These are phyloP conservation scores for Fragilaria crotonensis DNA, from an alignment of 108 stramenopile species.

Conservation along the genomic window DNA sequence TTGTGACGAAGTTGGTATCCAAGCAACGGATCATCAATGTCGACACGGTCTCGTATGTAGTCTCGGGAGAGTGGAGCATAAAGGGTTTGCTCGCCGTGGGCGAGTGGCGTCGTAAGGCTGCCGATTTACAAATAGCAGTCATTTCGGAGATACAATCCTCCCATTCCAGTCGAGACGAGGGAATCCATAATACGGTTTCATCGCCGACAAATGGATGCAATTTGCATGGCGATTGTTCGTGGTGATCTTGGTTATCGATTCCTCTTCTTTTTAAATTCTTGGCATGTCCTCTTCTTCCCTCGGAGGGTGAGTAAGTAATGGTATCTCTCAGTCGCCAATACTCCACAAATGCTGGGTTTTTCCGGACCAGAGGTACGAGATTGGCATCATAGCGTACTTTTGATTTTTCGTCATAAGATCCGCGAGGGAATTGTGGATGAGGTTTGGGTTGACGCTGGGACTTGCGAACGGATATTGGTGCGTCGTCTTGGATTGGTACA, in stretches of 20 bases:
- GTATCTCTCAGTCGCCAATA: not conserved
- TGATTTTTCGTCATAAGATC: too few species aligned
- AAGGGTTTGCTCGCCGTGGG: conserved; percentile 2
- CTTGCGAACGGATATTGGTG: too few species aligned
- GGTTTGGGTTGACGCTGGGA: too few species aligned
- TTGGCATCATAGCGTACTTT: conserved; percentile 46
- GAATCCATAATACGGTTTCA: conserved; percentile 41
- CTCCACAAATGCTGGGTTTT: conserved; percentile 20
- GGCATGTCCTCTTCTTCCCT: not conserved
- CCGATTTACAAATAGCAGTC: conserved; percentile 44
- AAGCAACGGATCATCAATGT: conserved; percentile 65
- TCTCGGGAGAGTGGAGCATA: conserved; percentile 35
- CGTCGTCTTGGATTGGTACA: too few species aligned
- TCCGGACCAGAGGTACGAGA: conserved; percentile 26
- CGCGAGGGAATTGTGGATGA: too few species aligned
- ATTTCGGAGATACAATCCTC: conserved; percentile 54
- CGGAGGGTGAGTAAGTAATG: not conserved
- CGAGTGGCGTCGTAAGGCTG: conserved; percentile 23
- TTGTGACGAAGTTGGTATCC: conserved; percentile 59
- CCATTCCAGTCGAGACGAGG: conserved; percentile 46
- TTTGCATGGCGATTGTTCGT: not conserved
- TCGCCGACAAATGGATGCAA: conserved; percentile 14
- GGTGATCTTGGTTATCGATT: not conserved
- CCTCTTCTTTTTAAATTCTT: not conserved
- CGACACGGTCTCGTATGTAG: conserved; percentile 65